A percentile compares a stretch with the other conserved stretches of the same genome.
Conservation (phyloP, 2,329 filamentous ascomycete genomes). For the Thielaviopsis punctulata region DNA sequence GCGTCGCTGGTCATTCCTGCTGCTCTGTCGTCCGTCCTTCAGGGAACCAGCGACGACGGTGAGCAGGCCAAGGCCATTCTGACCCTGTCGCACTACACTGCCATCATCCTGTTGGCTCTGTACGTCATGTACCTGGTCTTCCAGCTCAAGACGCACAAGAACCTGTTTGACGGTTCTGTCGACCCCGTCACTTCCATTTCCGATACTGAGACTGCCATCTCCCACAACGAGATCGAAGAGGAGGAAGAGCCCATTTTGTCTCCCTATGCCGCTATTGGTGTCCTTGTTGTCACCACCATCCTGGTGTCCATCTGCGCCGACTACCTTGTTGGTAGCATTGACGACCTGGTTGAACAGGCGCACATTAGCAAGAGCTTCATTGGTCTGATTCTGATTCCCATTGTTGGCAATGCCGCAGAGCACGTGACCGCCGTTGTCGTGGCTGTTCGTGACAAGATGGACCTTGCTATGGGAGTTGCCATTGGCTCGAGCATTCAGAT, state of each 20-base stretch:
- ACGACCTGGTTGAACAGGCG: slow-evolving; percentile 49
- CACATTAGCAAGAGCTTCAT: slow-evolving; percentile 69
- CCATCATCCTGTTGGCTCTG: slow-evolving; percentile 56
- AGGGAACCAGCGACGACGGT: slow-evolving; percentile 23
- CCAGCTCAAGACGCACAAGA: slow-evolving; percentile 58
- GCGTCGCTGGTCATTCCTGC: slow-evolving; percentile 67
- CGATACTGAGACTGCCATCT: slow-evolving; percentile 23
- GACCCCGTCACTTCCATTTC: slow-evolving; percentile 13
- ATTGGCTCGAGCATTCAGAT: slow-evolving; percentile 74
- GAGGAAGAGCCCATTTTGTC: slow-evolving; percentile 33
- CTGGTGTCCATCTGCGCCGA: slow-evolving; percentile 59
- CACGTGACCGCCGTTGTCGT: slow-evolving; percentile 71
- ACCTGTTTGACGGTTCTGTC: slow-evolving; percentile 47
- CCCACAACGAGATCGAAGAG: slow-evolving; percentile 19
- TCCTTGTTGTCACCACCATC: slow-evolving; percentile 52
- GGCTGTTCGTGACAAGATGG: slow-evolving; percentile 61
- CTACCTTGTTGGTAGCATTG: slow-evolving; percentile 61
- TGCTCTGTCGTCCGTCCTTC: slow-evolving; percentile 51
- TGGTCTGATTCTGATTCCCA: slow-evolving; percentile 61
- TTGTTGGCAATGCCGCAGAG: slow-evolving; percentile 66
- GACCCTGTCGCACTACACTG: slow-evolving; percentile 55
- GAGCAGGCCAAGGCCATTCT: slow-evolving; percentile 41
- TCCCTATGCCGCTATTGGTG: slow-evolving; percentile 44
- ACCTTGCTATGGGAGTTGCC: slow-evolving; percentile 58
- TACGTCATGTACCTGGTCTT: slow-evolving; percentile 66